phyloP scores from a whole-genome alignment of 2,329 filamentous ascomycete species.

The Fusarium haematococcum region DNA sequence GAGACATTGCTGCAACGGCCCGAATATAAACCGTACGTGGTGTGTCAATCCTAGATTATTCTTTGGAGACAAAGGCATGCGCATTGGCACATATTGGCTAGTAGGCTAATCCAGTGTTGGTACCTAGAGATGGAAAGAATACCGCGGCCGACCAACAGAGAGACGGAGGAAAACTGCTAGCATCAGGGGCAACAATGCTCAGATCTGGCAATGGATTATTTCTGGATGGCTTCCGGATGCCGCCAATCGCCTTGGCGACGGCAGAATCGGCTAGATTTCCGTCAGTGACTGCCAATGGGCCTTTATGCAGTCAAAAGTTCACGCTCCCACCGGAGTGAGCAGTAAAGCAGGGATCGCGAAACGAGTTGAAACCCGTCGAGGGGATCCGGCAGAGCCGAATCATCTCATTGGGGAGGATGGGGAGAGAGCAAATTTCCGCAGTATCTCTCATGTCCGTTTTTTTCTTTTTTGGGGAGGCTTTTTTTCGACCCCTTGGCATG shows the following conservation, averaged over 20 bases:
- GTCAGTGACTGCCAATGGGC: neutral
- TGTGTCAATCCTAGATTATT: neutral
- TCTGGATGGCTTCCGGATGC: neutral
- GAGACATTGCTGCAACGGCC: neutral
- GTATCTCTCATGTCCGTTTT: neutral
- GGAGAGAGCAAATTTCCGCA: neutral
- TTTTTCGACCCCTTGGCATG: neutral
- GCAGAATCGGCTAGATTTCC: neutral
- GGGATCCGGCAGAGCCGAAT: neutral
- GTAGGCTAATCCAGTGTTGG: neutral
- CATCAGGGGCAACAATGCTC: constrained; percentile 13
- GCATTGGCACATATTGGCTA: neutral
- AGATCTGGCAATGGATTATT: neutral
- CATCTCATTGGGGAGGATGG: neutral
- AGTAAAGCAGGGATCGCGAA: neutral
- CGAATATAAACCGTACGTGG: constrained; percentile 10
- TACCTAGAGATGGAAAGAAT: neutral
- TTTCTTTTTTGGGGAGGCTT: neutral
- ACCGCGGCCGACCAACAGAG: neutral
- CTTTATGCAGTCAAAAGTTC: neutral
- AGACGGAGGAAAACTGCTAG: constrained; percentile 5
- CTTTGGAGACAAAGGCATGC: neutral
- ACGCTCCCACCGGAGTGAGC: neutral
- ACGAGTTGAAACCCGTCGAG: neutral
- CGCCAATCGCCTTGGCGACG: neutral